Evolutionary conservation across 345 rosid species (phyloP).

Genomic region (Brassica rapa): DNA sequence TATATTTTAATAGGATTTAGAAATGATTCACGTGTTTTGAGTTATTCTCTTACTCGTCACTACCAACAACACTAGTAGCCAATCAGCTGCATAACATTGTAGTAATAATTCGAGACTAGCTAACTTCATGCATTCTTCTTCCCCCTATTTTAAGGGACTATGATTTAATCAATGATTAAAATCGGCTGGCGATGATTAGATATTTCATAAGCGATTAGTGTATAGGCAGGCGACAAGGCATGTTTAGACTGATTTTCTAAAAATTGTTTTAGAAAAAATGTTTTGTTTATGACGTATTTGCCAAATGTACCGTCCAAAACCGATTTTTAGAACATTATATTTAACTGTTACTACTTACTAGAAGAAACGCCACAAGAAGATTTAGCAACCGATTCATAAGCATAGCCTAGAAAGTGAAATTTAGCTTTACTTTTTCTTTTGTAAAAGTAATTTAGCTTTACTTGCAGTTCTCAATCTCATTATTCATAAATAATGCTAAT

Average conservation of each 20-base stretch:
- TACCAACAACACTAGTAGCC: not conserved
- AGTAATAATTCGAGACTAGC: not conserved
- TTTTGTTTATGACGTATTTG: not conserved
- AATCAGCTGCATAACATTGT: not conserved
- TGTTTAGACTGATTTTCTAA: no score
- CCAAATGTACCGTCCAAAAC: not conserved
- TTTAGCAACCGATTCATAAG: not conserved
- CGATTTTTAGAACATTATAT: no score
- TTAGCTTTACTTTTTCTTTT: not conserved
- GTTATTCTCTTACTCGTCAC: not conserved
- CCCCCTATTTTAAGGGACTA: not conserved
- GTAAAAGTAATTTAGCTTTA: not conserved
- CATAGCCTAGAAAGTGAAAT: not conserved
- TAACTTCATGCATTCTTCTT: not conserved
- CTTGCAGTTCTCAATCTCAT: not conserved
- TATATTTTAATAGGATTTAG: not conserved
- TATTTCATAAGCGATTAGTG: no score
- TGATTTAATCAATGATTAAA: not conserved
- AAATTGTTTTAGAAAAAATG: no score
- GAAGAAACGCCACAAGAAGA: not conserved
- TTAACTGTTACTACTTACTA: not conserved
- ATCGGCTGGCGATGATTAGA: not conserved
- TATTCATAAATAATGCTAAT: not conserved
- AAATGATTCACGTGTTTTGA: conserved; percentile 4
- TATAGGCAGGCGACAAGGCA: no score